Percentiles rank a stretch among this genome's conserved stretches.
phyloP scores from a whole-genome alignment of 257 asterid genomes.

The Solanum peruvianum region DNA sequence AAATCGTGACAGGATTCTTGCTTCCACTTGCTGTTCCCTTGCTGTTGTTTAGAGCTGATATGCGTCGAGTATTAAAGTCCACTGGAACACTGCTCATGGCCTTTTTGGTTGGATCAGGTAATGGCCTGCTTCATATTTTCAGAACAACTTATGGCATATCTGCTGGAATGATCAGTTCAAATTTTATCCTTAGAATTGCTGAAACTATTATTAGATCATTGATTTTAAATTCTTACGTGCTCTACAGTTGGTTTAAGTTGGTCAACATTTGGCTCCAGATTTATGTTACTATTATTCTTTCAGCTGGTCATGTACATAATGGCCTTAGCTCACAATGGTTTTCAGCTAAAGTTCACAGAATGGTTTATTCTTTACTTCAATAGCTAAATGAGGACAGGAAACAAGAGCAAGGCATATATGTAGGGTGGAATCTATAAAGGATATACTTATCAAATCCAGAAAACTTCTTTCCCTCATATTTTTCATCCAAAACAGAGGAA shows the following conservation, averaged over 20 bases:
- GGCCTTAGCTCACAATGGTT: background rate
- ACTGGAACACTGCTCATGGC: conserved; percentile 77
- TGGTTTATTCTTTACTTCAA: background rate
- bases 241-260: background rate
- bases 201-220: background rate
- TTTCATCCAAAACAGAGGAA: background rate
- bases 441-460: background rate
- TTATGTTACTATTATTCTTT: background rate
- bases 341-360: background rate
- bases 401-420: background rate
- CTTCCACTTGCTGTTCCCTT: conserved; percentile 84
- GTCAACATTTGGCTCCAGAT: background rate
- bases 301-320: background rate
- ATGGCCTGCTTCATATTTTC: background rate
- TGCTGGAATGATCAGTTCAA: background rate
- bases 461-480: background rate
- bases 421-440: background rate
- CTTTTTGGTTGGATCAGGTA: conserved; percentile 90
- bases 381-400: background rate
- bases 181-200: background rate
- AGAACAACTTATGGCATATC: background rate
- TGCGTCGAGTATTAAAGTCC: conserved; percentile 66
- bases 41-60: conserved; percentile 78
- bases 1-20: conserved; percentile 58
- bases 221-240: background rate